phyloP scores from a whole-genome alignment of 441 rosid species.

The Sinapis alba region DNA sequence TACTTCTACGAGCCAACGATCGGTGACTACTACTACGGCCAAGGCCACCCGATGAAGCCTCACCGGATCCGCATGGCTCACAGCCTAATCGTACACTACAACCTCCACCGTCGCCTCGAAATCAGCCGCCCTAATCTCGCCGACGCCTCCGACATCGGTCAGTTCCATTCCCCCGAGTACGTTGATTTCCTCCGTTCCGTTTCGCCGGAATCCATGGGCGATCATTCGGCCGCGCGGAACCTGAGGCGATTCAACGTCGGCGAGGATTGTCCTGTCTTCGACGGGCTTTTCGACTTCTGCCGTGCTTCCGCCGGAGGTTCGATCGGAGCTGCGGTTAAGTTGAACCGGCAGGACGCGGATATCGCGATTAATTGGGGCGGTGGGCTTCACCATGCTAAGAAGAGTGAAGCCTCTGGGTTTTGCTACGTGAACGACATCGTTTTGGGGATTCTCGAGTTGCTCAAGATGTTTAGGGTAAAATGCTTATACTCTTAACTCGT shows the following conservation, averaged over 20 bases:
- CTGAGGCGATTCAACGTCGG: conserved; percentile 79
- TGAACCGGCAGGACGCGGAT: conserved; percentile 47
- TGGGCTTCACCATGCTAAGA: conserved; percentile 85
- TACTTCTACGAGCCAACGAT: conserved; percentile 46
- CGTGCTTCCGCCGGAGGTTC: conserved; percentile 84
- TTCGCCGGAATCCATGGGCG: conserved; percentile 55
- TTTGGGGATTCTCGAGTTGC: conserved; percentile 72
- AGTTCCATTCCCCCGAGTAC: conserved; percentile 73
- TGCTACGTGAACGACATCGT: conserved; percentile 83
- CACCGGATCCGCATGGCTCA: conserved; percentile 87
- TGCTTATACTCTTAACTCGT: neutral
- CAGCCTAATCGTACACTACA: conserved; percentile 67
- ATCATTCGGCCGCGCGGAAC: conserved; percentile 48
- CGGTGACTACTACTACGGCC: conserved; percentile 61
- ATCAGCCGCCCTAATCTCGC: conserved; percentile 87
- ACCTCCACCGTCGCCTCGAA: conserved; percentile 85
- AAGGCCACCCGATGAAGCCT: conserved; percentile 87
- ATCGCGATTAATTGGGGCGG: conserved; percentile 90
- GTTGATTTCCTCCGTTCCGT: conserved; percentile 72
- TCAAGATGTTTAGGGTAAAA: conserved; percentile 49
- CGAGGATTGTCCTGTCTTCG: conserved; percentile 84
- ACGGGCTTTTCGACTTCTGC: conserved; percentile 69
- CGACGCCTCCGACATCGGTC: conserved; percentile 56
- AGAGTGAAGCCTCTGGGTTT: conserved; percentile 84
- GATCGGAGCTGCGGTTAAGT: conserved; percentile 40